A percentile compares a stretch with the other conserved stretches of the same genome.
These are phyloP conservation scores for Clitopilus passeckerianus DNA, from an alignment of 768 basidiomycete species.

Conservation along the genomic window DNA sequence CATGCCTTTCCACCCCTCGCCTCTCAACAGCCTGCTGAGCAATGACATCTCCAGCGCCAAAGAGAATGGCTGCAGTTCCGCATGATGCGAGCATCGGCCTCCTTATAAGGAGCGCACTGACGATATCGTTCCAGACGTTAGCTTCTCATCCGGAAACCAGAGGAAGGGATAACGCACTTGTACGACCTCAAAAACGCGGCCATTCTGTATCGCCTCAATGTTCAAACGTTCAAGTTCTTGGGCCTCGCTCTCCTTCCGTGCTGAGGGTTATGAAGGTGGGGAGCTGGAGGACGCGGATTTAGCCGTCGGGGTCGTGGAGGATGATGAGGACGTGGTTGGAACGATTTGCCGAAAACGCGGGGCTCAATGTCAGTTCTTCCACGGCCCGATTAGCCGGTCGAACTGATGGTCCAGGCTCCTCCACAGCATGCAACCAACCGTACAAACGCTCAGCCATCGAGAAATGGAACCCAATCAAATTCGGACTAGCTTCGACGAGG, in stretches of 20 bases:
- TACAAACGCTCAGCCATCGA: no score
- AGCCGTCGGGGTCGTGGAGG: slow-evolving; percentile 6
- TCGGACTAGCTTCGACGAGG: no score
- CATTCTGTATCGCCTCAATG: slow-evolving; percentile 14
- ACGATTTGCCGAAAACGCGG: not conserved
- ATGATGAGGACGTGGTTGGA: not conserved
- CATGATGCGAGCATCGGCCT: slow-evolving; percentile 63
- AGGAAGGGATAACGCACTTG: slow-evolving; percentile 23
- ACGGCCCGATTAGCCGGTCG: not conserved
- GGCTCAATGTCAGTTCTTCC: not conserved
- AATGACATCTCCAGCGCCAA: slow-evolving; percentile 73
- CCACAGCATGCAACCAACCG: no score
- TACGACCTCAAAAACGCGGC: slow-evolving; percentile 31
- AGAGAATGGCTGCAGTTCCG: slow-evolving; percentile 59
- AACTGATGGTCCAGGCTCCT: not conserved
- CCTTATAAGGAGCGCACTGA: slow-evolving; percentile 54
- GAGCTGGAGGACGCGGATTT: slow-evolving; percentile 1
- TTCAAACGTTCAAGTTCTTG: no score
- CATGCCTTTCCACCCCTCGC: slow-evolving; percentile 60
- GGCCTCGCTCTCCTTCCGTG: no score
- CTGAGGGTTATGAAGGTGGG: not conserved
- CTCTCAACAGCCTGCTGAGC: slow-evolving; percentile 84
- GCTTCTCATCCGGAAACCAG: not conserved
- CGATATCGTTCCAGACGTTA: not conserved
- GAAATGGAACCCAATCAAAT: no score